Percentiles rank a stretch among this genome's conserved stretches.
Conservation (phyloP, 108 stramenopile genomes). For the Fistulifera pelliculosa region DNA sequence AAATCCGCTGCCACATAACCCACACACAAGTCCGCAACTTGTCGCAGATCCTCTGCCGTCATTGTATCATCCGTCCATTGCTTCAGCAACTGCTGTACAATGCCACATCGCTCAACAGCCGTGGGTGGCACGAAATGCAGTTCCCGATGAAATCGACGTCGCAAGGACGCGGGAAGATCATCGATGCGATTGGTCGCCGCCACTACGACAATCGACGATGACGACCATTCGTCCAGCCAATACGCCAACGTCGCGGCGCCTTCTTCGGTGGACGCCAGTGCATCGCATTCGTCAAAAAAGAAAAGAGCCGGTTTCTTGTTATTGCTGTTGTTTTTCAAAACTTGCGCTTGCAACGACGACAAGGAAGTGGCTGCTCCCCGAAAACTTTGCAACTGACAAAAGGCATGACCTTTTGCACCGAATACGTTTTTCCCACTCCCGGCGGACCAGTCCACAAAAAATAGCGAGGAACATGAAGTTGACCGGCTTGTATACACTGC, state of each 20-base stretch:
- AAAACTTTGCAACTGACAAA: too few relatives aligned
- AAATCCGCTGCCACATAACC: slow-evolving; percentile 81
- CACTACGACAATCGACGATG: slow-evolving; percentile 45
- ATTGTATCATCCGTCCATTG: slow-evolving; percentile 5
- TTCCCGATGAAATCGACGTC: slow-evolving; percentile 67
- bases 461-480: too few relatives aligned
- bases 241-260: slow-evolving; percentile 50
- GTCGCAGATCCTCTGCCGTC: slow-evolving; percentile 18
- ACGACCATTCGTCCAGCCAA: slow-evolving; percentile 26
- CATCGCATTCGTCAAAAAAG: slow-evolving; percentile 82
- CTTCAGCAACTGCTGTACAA: slow-evolving; percentile 22
- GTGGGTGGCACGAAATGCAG: slow-evolving; percentile 51
- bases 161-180: slow-evolving; percentile 51
- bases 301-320: slow-evolving; percentile 18
- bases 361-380: too few relatives aligned
- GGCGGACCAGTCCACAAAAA: too few relatives aligned
- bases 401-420: too few relatives aligned
- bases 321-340: too few relatives aligned
- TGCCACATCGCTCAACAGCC: slow-evolving; percentile 34
- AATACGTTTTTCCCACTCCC: too few relatives aligned
- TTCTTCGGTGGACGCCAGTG: slow-evolving; percentile 43
- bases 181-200: slow-evolving; percentile 80
- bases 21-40: slow-evolving; percentile 63
- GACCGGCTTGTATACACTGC: too few relatives aligned
- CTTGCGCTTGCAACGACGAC: too few relatives aligned